Evolutionary conservation across 148 eudicot genomes (phyloP).

Genomic region (Vaccinium darrowii): DNA sequence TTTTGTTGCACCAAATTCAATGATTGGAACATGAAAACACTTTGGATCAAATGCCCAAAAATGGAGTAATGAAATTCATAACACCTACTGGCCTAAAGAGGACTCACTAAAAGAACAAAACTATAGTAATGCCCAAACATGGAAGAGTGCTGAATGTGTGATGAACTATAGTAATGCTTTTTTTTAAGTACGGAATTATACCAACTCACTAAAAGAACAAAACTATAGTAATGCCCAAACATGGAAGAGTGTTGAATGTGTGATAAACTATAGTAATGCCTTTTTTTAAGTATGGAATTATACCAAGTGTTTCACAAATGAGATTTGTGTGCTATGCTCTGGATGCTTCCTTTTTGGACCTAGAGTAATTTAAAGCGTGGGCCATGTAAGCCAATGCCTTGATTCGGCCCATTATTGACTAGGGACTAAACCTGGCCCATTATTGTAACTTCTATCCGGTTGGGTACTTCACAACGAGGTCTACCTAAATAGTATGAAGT

Average conservation of each 20-base stretch:
- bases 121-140: too few species aligned
- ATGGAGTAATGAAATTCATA: neutral
- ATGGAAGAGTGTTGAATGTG: neutral
- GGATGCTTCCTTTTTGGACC: neutral
- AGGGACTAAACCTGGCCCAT: neutral
- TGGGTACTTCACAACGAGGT: too few species aligned
- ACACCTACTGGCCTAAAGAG: neutral
- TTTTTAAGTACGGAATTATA: too few species aligned
- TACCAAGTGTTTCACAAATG: neutral
- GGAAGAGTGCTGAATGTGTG: neutral
- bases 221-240: too few species aligned
- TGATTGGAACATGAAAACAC: conserved; percentile 23
- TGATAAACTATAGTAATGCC: neutral
- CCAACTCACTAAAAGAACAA: too few species aligned
- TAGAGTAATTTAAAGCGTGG: neutral
- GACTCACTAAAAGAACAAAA: neutral
- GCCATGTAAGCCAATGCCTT: neutral
- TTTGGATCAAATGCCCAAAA: conserved; percentile 30
- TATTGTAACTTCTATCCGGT: too few species aligned
- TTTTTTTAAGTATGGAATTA: neutral
- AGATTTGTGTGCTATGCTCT: neutral
- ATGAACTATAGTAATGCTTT: neutral
- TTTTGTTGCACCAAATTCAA: conserved; percentile 23
- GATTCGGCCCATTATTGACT: neutral
- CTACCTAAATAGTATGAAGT: too few species aligned